Conservation (phyloP, 768 basidiomycete species). For the Xerocomus potaroensis region DNA sequence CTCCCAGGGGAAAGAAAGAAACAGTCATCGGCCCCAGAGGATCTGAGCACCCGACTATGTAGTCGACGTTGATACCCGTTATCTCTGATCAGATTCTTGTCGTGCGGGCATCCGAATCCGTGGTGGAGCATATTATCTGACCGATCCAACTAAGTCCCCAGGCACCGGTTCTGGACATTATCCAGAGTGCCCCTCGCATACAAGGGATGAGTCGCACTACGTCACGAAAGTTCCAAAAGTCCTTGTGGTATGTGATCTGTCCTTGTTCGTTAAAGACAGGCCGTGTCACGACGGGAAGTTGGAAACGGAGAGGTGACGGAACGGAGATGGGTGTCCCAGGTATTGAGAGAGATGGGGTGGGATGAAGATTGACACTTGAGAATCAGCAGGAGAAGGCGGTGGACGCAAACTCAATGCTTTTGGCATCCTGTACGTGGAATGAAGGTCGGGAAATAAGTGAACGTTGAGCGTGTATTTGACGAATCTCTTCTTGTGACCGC, state of each 20-base stretch:
- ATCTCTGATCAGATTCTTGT: conserved; percentile 2
- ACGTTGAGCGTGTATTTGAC: conserved; percentile 80
- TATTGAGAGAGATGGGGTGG: conserved; percentile 49
- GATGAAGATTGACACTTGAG: conserved; percentile 24
- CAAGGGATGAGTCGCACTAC: conserved; percentile 71
- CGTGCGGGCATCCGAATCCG: conserved; percentile 1
- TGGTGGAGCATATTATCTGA: conserved; percentile 11
- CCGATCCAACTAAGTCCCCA: conserved; percentile 45
- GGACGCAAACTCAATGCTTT: conserved; percentile 37
- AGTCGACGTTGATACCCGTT: conserved; percentile 9
- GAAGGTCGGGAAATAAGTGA: conserved; percentile 69
- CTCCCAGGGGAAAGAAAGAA: neutral
- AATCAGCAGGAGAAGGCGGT: conserved; percentile 29
- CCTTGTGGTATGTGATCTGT: conserved; percentile 74
- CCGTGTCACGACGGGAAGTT: conserved; percentile 66
- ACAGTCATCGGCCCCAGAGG: neutral
- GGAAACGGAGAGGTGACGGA: conserved; percentile 70
- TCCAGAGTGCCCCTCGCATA: conserved; percentile 62
- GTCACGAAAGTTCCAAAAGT: conserved; percentile 79
- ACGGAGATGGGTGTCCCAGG: conserved; percentile 55
- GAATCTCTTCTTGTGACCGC: conserved; percentile 68
- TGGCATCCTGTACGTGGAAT: conserved; percentile 40
- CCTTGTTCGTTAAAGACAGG: conserved; percentile 80
- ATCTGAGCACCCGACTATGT: conserved; percentile 11
- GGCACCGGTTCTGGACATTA: conserved; percentile 59